Evolutionary conservation across 805 yeast genomes (phyloP).

Genomic region (Lachancea waltii): DNA sequence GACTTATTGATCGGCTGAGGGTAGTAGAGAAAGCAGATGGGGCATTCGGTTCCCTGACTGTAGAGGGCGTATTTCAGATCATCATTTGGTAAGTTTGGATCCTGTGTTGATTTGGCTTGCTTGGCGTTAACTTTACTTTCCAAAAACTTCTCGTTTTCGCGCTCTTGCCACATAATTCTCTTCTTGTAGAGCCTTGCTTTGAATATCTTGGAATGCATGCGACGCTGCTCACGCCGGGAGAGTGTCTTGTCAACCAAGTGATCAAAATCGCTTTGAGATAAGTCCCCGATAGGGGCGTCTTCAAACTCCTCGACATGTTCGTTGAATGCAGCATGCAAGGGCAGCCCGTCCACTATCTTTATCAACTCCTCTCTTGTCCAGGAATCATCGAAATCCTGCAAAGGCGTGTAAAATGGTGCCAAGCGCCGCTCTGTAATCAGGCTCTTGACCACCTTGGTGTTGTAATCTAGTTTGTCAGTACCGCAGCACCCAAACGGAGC

Average conservation of each 20-base stretch:
- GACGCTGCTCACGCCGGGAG: conserved; percentile 29
- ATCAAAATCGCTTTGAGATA: conserved; percentile 24
- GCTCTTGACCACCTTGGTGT: conserved; percentile 63
- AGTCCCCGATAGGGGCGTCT: conserved; percentile 29
- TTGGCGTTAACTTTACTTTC: conserved; percentile 38
- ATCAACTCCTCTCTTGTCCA: conserved; percentile 72
- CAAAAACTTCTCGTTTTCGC: conserved; percentile 57
- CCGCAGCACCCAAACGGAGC: conserved; percentile 90
- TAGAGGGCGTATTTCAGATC: conserved; percentile 54
- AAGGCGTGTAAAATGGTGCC: conserved; percentile 88
- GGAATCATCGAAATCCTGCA: conserved; percentile 65
- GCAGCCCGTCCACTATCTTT: conserved; percentile 41
- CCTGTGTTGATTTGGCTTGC: conserved; percentile 43
- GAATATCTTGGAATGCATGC: conserved; percentile 27
- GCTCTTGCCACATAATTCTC: conserved; percentile 46
- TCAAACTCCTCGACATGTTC: conserved; percentile 35
- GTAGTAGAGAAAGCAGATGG: conserved; percentile 85
- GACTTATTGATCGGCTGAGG: conserved; percentile 74
- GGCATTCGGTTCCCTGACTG: conserved; percentile 73
- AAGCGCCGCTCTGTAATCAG: conserved; percentile 62
- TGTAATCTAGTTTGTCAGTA: conserved; percentile 64
- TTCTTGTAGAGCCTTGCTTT: conserved; percentile 32
- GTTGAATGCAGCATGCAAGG: conserved; percentile 48
- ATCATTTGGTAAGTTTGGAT: conserved; percentile 30
- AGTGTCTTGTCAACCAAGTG: conserved; percentile 24